These are phyloP conservation scores for Penicillium fimorum DNA, from an alignment of 495 filamentous ascomycete genomes.

Conservation along the genomic window DNA sequence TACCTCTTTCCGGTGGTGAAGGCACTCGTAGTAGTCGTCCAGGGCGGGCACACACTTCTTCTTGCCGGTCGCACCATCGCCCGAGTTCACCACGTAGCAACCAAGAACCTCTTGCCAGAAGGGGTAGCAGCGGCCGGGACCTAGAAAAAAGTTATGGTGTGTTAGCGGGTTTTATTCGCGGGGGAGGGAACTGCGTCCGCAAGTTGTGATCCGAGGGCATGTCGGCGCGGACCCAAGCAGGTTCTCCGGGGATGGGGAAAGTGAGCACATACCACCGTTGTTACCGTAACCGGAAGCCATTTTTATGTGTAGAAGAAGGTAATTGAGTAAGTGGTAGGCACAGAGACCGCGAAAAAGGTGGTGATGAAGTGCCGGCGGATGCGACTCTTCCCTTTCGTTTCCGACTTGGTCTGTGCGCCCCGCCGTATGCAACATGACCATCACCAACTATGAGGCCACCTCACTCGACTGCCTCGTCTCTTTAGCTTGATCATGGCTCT, in stretches of 20 bases:
- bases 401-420: constrained; percentile 44
- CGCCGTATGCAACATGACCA: constrained; percentile 28
- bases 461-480: constrained; percentile 13
- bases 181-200: constrained; percentile 18
- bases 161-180: constrained; percentile 30
- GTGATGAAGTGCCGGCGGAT: constrained; percentile 33
- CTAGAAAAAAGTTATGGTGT: constrained; percentile 44
- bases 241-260: constrained; percentile 1
- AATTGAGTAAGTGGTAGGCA: constrained; percentile 27
- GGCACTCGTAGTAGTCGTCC: constrained; percentile 97
- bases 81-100: constrained; percentile 84
- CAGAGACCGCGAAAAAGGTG: constrained; percentile 26
- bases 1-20: constrained; percentile 98
- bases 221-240: constrained; percentile 16
- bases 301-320: constrained; percentile 28
- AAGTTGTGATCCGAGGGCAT: constrained; percentile 18
- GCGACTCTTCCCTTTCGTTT: constrained; percentile 39
- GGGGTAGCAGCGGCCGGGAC: constrained; percentile 88
- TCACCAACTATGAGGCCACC: constrained; percentile 28
- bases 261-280: constrained; percentile 63
- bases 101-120: constrained; percentile 96
- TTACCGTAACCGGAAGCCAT: constrained; percentile 85
- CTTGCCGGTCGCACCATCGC: constrained; percentile 72
- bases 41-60: constrained; percentile 85
- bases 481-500: constrained; percentile 37